phyloP scores from a whole-genome alignment of 306 rosid species.

The Fragaria nilgerrensis region DNA sequence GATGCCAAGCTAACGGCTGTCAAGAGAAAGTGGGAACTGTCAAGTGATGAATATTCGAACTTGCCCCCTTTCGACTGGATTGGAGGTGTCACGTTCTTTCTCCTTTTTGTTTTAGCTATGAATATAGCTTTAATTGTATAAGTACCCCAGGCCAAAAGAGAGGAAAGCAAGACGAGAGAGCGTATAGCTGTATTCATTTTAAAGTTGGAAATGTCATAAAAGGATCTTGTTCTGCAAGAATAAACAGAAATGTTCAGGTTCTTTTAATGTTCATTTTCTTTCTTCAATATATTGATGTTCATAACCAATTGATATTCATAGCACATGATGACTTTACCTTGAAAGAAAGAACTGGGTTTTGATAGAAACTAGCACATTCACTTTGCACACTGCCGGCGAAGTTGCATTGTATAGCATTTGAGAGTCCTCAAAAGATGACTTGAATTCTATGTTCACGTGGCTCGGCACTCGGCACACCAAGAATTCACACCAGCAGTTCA shows the following conservation, averaged over 20 bases:
- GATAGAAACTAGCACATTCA: background rate
- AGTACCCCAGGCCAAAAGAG: constrained; percentile 2
- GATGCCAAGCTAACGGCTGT: constrained; percentile 25
- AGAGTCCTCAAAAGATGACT: background rate
- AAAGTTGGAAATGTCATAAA: constrained; percentile 22
- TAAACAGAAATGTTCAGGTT: constrained; percentile 31
- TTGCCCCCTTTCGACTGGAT: constrained; percentile 27
- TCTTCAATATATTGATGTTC: background rate
- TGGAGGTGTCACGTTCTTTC: constrained; percentile 34
- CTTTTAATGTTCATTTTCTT: constrained; percentile 9
- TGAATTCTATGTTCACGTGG: background rate
- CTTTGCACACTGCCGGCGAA: background rate
- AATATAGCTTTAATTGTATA: constrained; percentile 36
- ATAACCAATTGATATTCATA: background rate
- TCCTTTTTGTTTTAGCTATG: constrained; percentile 34
- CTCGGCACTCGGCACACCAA: background rate
- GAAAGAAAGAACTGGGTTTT: background rate
- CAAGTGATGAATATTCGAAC: constrained; percentile 28
- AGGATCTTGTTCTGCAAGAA: constrained; percentile 30
- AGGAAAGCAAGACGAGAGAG: constrained; percentile 12
- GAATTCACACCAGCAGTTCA: background rate
- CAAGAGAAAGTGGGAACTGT: constrained; percentile 32
- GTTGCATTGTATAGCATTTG: background rate
- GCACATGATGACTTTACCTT: background rate
- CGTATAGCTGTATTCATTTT: constrained; percentile 23